Conservation (phyloP, 441 rosid species). For the Macaranga tanarius region DNA sequence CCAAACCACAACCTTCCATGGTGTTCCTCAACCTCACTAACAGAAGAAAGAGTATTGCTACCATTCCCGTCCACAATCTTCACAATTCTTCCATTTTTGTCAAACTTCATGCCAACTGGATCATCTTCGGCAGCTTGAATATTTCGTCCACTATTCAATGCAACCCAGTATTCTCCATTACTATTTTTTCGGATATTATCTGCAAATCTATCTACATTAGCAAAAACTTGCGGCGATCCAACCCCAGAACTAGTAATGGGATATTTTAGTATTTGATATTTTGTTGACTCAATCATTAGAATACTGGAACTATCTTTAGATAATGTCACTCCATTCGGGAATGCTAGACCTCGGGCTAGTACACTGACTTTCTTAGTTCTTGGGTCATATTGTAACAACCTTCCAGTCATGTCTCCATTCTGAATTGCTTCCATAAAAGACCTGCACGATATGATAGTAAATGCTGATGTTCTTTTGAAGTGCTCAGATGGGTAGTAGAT, state of each 20-base stretch:
- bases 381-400: slow-evolving; percentile 28
- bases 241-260: background rate
- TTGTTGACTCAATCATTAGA: slow-evolving; percentile 35
- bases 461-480: too few species aligned
- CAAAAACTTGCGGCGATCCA: slow-evolving; percentile 16
- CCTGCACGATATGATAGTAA: slow-evolving; percentile 28
- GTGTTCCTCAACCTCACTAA: slow-evolving; percentile 39
- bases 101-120: slow-evolving; percentile 34
- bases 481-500: too few species aligned
- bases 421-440: slow-evolving; percentile 22
- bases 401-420: slow-evolving; percentile 43
- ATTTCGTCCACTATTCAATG: slow-evolving; percentile 28
- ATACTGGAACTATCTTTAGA: slow-evolving; percentile 43
- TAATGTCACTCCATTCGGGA: slow-evolving; percentile 46
- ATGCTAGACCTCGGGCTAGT: slow-evolving; percentile 27
- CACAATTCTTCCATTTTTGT: slow-evolving; percentile 21
- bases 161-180: slow-evolving; percentile 47
- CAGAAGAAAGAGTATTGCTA: slow-evolving; percentile 30
- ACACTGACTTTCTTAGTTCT: slow-evolving; percentile 35
- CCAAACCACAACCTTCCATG: slow-evolving; percentile 35
- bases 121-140: slow-evolving; percentile 7
- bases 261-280: slow-evolving; percentile 10
- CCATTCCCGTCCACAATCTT: slow-evolving; percentile 32
- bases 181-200: slow-evolving; percentile 41
- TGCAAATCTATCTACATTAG: slow-evolving; percentile 25